Evolutionary conservation across 1,139 yeast species (phyloP), one percentile per base, ranked within the genome.

Genomic region (Insectozyma bohioensis): DNA sequence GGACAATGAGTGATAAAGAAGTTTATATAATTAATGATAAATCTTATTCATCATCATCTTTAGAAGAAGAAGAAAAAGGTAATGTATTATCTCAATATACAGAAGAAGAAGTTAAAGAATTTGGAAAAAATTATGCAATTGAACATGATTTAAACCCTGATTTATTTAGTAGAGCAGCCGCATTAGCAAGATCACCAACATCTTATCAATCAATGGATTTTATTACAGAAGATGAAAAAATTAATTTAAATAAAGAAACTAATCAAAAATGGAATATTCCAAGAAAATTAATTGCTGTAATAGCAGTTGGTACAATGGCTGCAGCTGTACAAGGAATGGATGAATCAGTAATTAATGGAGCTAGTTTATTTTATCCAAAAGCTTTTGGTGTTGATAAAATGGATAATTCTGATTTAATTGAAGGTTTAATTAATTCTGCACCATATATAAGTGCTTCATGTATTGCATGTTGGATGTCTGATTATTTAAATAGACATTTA

Each of bases 311-410:
- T 26, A 83, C 95, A 5, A 75, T 85, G 79, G 87, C 92, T 35
- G 95, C 95, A 13, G 85, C 90, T 6, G 90, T 87, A 21, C 95
- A 86, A 56, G 95, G 95, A 51, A 85, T 86, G 86, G 95, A 86
- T 56, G 95, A 86, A 56, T 73, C 94, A 1, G 95, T 85, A 15
- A 75, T 84, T 39, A 85, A 85, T 49, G 95, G 95, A 44, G 95
- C 95, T 8, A 75, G 80, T 36, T 60, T 85, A 31, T 81, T 78
- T 51, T 85, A 80, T 56, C 86, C 88, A 5, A 47, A 49, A 2
- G 55, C 54, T 2, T 67, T 84, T 52, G 80, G 78, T 1, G 66
- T 82, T 33, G 22, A 15, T 14, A 11, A 23, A 17, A 34, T 34
- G 37, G 63, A 67, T 21, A 67, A 81, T 49, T 72, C 76, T 28